phyloP scores from a whole-genome alignment of 2,329 filamentous ascomycete genomes.

The Ophiostoma sp. region DNA sequence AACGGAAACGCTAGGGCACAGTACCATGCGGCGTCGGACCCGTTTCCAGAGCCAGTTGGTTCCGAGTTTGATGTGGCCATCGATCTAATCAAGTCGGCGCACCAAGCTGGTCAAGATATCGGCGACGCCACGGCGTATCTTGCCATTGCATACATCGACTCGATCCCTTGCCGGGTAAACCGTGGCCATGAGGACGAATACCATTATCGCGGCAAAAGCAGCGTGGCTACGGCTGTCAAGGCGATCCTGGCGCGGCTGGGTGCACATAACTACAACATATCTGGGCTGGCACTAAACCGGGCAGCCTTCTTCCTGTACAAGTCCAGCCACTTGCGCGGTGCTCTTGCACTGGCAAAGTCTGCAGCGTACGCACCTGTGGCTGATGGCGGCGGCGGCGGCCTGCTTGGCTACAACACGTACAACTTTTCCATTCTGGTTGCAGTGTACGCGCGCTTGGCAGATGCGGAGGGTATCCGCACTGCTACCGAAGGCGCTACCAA shows the following conservation, averaged over 20 bases:
- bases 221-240: conserved; percentile 26
- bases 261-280: conserved; percentile 26
- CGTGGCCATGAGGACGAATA: background rate
- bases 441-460: conserved; percentile 28
- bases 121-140: conserved; percentile 38
- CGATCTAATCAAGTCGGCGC: conserved; percentile 38
- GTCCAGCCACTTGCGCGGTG: conserved; percentile 30
- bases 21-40: background rate
- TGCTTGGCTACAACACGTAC: conserved; percentile 32
- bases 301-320: conserved; percentile 31
- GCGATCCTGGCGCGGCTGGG: conserved; percentile 28
- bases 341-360: conserved; percentile 30
- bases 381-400: conserved; percentile 18
- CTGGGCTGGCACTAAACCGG: conserved; percentile 31
- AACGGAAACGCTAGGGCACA: no score
- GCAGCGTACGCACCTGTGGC: conserved; percentile 27
- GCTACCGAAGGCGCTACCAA: conserved; percentile 26
- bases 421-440: conserved; percentile 33
- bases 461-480: conserved; percentile 29
- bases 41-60: no score
- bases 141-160: conserved; percentile 36
- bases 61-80: conserved; percentile 33
- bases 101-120: conserved; percentile 40
- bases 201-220: conserved; percentile 22
- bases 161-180: conserved; percentile 9